Conservation (phyloP, 768 basidiomycete genomes). For the Russula vinacea region DNA sequence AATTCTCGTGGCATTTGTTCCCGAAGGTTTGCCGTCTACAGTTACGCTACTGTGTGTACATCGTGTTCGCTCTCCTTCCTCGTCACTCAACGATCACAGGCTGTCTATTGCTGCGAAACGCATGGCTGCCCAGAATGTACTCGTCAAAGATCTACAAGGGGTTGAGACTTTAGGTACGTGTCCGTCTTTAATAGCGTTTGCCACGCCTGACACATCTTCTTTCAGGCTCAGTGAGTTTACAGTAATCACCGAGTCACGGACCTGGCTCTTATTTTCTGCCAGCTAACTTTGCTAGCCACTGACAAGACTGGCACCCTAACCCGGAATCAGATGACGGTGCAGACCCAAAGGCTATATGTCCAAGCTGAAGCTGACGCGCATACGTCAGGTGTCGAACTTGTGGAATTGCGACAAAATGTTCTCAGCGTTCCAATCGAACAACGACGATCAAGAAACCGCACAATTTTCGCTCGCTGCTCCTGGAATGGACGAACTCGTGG, state of each 20-base stretch:
- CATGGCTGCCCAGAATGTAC: conserved; percentile 67
- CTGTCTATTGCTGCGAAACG: conserved; percentile 68
- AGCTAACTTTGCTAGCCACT: conserved; percentile 64
- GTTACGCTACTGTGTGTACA: conserved; percentile 52
- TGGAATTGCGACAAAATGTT: conserved; percentile 65
- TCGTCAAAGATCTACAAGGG: conserved; percentile 73
- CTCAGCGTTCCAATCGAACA: conserved; percentile 65
- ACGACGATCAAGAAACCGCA: conserved; percentile 54
- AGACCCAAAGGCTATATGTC: not conserved
- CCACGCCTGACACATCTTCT: conserved; percentile 30
- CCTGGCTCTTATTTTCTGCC: conserved; percentile 3
- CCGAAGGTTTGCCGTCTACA: conserved; percentile 62
- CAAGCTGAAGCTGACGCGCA: not conserved
- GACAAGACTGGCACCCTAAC: conserved; percentile 73
- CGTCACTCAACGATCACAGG: conserved; percentile 24
- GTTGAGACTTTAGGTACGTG: conserved; percentile 59
- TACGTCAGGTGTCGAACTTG: conserved; percentile 52
- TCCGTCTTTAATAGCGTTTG: not conserved
- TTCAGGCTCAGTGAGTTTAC: conserved; percentile 14
- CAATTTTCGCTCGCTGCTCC: conserved; percentile 49
- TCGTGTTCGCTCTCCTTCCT: not conserved
- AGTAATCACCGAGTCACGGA: conserved; percentile 19
- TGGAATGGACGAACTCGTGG: conserved; percentile 65
- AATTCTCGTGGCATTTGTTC: conserved; percentile 58
- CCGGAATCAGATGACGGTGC: conserved; percentile 66